Conservation (phyloP, 495 filamentous ascomycete species). For the Lichenothelia convexa region DNA sequence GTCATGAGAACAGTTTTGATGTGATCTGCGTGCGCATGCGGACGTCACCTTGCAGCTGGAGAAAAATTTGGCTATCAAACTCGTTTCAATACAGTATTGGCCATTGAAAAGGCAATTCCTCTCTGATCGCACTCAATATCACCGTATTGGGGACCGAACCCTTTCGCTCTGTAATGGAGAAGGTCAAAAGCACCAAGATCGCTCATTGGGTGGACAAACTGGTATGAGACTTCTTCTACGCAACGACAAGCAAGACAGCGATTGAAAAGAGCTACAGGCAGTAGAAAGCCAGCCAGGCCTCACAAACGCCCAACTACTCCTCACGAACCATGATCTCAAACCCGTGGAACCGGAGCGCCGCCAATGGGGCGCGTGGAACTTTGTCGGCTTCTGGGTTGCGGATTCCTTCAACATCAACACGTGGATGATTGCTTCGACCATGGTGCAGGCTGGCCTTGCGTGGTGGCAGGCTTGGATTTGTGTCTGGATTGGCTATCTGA, state of each 20-base stretch:
- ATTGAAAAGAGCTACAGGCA: slow-evolving; percentile 10
- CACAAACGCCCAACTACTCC: slow-evolving; percentile 70
- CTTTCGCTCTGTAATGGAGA: slow-evolving; percentile 2
- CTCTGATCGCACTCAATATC: too few species aligned
- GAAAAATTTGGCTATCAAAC: too few species aligned
- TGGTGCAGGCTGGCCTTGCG: slow-evolving; percentile 59
- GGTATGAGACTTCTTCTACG: background rate
- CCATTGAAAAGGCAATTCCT: too few species aligned
- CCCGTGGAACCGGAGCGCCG: slow-evolving; percentile 73
- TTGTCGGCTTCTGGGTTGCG: slow-evolving; percentile 73
- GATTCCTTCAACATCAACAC: slow-evolving; percentile 97
- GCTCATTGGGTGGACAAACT: slow-evolving; percentile 1
- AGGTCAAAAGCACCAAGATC: background rate
- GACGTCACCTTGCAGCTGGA: too few species aligned
- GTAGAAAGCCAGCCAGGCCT: slow-evolving; percentile 62
- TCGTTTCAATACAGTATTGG: too few species aligned
- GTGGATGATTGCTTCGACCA: slow-evolving; percentile 87
- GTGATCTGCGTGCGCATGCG: too few species aligned
- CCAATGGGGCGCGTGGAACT: slow-evolving; percentile 80
- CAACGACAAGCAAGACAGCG: background rate
- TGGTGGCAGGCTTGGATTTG: slow-evolving; percentile 97
- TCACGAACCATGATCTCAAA: slow-evolving; percentile 72
- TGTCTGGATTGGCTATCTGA: slow-evolving; percentile 23
- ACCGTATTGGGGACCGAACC: too few species aligned
- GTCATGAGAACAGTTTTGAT: too few species aligned